Evolutionary conservation across 441 rosid genomes (phyloP).

Genomic region (Croton laevigatus): DNA sequence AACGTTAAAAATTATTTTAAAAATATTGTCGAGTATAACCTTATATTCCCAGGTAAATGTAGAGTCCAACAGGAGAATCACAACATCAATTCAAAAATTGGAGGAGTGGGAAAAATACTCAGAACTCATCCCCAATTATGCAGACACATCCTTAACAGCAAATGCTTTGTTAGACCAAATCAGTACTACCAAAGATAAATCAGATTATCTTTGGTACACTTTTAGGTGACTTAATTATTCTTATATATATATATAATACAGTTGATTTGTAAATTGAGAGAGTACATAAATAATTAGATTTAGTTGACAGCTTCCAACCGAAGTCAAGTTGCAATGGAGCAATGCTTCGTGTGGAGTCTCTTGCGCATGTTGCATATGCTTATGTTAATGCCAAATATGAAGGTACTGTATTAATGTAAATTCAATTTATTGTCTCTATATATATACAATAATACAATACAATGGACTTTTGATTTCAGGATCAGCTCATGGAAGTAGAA

Average conservation of each 20-base stretch:
- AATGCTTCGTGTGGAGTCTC: constrained; percentile 45
- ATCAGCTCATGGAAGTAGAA: constrained; percentile 53
- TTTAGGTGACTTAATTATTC: too few species aligned
- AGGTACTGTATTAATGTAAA: too few species aligned
- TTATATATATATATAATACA: too few species aligned
- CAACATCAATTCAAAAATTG: constrained; percentile 33
- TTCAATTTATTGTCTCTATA: too few species aligned
- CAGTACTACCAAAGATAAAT: constrained; percentile 59
- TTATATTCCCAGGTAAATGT: constrained; percentile 46
- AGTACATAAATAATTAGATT: background rate
- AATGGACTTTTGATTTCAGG: constrained; percentile 48
- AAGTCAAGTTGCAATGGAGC: constrained; percentile 36
- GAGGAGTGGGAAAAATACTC: constrained; percentile 53
- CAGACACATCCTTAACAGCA: constrained; percentile 40
- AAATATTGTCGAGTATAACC: too few species aligned
- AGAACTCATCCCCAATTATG: constrained; percentile 50
- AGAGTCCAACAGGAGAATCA: constrained; percentile 45
- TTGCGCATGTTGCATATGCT: constrained; percentile 63
- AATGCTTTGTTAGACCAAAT: constrained; percentile 56
- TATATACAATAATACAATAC: too few species aligned
- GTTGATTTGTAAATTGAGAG: too few species aligned
- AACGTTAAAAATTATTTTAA: too few species aligned
- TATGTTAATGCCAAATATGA: constrained; percentile 49
- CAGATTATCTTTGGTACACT: constrained; percentile 88
- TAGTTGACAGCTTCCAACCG: constrained; percentile 44